Conservation (phyloP, 164 flowering plant species). For the Saururus chinensis region DNA sequence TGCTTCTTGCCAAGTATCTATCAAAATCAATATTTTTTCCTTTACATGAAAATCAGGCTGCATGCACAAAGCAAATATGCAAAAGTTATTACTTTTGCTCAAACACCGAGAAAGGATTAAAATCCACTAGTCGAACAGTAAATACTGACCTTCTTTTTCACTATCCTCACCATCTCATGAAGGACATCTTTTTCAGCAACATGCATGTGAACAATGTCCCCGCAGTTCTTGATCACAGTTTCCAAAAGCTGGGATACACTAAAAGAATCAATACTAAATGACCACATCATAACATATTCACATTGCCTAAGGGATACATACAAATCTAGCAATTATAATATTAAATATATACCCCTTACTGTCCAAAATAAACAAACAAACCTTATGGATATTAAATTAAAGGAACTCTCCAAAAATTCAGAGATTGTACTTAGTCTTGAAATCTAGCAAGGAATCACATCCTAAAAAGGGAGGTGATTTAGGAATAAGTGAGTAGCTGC, state of each 20-base stretch:
- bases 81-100: background rate
- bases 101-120: conserved; percentile 1
- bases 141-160: conserved; percentile 64
- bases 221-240: conserved; percentile 91
- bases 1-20: conserved; percentile 99
- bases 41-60: conserved; percentile 89
- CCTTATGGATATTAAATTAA: too few relatives aligned
- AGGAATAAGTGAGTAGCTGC: too few relatives aligned
- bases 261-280: background rate
- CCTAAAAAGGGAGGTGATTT: too few relatives aligned
- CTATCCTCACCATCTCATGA: conserved; percentile 91
- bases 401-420: too few relatives aligned
- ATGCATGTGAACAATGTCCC: conserved; percentile 93
- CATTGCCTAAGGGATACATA: too few relatives aligned
- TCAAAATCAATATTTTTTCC: conserved; percentile 79
- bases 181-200: conserved; percentile 89
- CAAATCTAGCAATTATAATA: too few relatives aligned
- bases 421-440: too few relatives aligned
- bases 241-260: conserved; percentile 57
- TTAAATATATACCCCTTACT: too few relatives aligned
- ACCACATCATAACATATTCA: background rate
- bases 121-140: background rate
- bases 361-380: too few relatives aligned
- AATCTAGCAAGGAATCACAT: too few relatives aligned
- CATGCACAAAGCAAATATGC: conserved; percentile 14